These are phyloP conservation scores for Nitzschia putrida DNA, from an alignment of 108 stramenopile genomes.

Conservation along the genomic window DNA sequence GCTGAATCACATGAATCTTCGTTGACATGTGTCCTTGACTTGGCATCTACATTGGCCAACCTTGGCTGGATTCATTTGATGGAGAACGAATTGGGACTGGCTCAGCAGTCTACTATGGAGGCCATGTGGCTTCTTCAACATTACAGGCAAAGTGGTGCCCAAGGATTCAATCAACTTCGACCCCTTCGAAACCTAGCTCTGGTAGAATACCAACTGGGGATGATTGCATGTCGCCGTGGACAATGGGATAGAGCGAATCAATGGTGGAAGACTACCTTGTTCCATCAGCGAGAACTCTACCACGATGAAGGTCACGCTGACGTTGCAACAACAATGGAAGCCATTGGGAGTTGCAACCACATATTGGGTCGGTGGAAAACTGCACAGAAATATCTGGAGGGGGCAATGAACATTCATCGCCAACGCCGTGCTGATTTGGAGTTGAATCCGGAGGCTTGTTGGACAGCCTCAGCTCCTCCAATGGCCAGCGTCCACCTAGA, in stretches of 20 bases:
- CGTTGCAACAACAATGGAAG: slow-evolving; percentile 13
- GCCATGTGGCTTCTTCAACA: slow-evolving; percentile 11
- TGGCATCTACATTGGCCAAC: slow-evolving; percentile 13
- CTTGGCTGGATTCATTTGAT: slow-evolving; percentile 17
- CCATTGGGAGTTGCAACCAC: slow-evolving; percentile 11
- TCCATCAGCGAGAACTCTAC: slow-evolving; percentile 1
- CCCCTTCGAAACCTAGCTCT: slow-evolving; percentile 11
- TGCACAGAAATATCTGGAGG: background rate
- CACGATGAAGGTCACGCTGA: background rate
- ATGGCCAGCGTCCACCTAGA: background rate
- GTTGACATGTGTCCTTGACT: slow-evolving; percentile 4
- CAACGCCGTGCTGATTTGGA: background rate
- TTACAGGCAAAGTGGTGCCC: background rate
- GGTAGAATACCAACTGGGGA: slow-evolving; percentile 12
- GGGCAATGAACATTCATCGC: slow-evolving; percentile 7
- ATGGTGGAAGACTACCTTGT: slow-evolving; percentile 3
- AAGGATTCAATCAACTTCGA: background rate
- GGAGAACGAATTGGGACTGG: slow-evolving; percentile 1
- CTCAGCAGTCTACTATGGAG: slow-evolving; percentile 16
- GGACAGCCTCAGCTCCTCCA: too few species aligned
- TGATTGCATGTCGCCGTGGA: slow-evolving; percentile 5
- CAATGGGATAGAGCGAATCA: background rate
- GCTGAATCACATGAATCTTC: background rate
- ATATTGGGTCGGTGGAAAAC: slow-evolving; percentile 1
- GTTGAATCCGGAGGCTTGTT: too few species aligned